A percentile compares a stretch with the other conserved stretches of the same genome.
Conservation (phyloP, 129 eudicot genomes). For the Flaveria brownii region DNA sequence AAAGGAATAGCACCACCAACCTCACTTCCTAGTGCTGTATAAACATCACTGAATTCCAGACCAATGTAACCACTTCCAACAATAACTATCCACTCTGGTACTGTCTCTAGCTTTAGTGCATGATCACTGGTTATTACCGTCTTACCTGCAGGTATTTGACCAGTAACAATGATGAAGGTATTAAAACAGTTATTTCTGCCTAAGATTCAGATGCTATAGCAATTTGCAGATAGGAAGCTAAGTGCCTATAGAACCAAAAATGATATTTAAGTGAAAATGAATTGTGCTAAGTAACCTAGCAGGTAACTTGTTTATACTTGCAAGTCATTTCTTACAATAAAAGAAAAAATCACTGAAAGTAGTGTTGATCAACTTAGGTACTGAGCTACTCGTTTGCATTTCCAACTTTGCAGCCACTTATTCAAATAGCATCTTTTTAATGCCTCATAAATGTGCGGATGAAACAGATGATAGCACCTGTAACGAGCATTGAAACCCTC, state of each 20-base stretch:
- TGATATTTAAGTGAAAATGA: background rate
- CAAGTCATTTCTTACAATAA: conserved; percentile 6
- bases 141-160: conserved; percentile 62
- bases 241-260: conserved; percentile 1
- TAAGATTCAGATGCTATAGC: conserved; percentile 8
- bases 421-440: background rate
- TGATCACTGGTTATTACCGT: conserved; percentile 94
- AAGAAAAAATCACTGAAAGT: conserved; percentile 8
- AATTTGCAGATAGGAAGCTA: conserved; percentile 13
- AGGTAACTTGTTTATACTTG: conserved; percentile 11
- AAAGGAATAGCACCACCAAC: conserved; percentile 39
- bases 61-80: conserved; percentile 99
- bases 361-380: background rate
- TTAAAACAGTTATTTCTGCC: conserved; percentile 8
- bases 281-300: conserved; percentile 1
- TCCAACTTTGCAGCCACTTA: background rate
- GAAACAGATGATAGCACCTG: too few relatives aligned
- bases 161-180: conserved; percentile 14
- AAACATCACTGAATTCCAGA: conserved; percentile 98
- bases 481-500: too few relatives aligned
- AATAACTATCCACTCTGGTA: conserved; percentile 97
- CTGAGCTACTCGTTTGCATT: background rate
- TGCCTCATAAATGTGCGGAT: background rate
- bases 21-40: conserved; percentile 99
- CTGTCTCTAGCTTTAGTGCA: conserved; percentile 80